Evolutionary conservation across 1,284 basidiomycete genomes (phyloP).

Genomic region (Pulveroboletus sp.): DNA sequence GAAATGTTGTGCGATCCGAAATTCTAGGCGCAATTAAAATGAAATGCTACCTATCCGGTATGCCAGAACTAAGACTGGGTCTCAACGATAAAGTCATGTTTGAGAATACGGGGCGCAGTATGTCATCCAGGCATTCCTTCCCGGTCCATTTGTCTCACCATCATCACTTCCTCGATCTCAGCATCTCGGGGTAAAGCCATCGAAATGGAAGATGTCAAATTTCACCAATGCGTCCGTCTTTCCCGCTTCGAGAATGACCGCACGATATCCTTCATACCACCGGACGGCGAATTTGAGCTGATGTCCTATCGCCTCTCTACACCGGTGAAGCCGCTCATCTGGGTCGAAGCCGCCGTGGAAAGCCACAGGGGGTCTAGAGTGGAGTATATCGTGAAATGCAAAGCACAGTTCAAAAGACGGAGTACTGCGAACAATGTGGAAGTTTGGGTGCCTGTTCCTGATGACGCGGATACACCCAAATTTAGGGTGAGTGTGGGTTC

Average conservation of each 20-base stretch:
- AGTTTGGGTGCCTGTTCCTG: conserved; percentile 96
- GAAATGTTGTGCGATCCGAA: conserved; percentile 96
- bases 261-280: conserved; percentile 98
- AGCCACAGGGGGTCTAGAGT: conserved; percentile 91
- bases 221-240: conserved; percentile 99
- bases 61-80: conserved; percentile 96
- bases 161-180: conserved; percentile 34
- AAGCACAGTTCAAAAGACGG: conserved; percentile 96
- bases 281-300: conserved; percentile 98
- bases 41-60: conserved; percentile 99
- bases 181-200: conserved; percentile 96
- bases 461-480: conserved; percentile 97
- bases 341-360: conserved; percentile 98
- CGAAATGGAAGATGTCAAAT: conserved; percentile 99
- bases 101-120: conserved; percentile 92
- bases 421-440: conserved; percentile 99
- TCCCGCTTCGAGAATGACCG: conserved; percentile 98
- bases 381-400: conserved; percentile 98
- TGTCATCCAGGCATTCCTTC: conserved; percentile 33
- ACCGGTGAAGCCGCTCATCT: conserved; percentile 95
- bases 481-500: conserved; percentile 69
- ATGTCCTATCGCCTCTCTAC: conserved; percentile 97
- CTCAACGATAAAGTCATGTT: conserved; percentile 99
- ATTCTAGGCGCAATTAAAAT: conserved; percentile 98
- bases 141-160: neutral